Percentiles rank a stretch among this genome's conserved stretches.
Evolutionary conservation across 805 yeast species (phyloP).

Genomic region (Candida ficus): DNA sequence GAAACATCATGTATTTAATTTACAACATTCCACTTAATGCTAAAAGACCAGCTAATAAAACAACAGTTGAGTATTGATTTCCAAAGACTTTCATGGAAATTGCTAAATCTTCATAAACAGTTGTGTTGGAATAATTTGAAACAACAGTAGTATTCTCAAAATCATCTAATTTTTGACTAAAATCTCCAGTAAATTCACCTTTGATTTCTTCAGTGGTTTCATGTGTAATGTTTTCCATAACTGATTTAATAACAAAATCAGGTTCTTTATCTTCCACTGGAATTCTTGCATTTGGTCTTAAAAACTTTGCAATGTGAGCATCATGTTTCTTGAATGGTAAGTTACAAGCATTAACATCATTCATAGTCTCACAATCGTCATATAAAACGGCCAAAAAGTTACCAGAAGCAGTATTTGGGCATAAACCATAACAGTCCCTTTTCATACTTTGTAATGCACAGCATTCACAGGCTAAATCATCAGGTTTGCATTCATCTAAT

Average conservation of each 20-base stretch:
- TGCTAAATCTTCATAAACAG: constrained; percentile 5
- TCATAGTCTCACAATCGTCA: constrained; percentile 40
- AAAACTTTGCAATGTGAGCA: constrained; percentile 24
- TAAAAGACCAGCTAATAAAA: constrained; percentile 2
- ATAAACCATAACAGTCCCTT: constrained; percentile 40
- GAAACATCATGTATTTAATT: neutral
- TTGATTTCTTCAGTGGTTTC: neutral
- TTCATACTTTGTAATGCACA: constrained; percentile 48
- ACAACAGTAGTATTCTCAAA: neutral
- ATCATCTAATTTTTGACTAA: constrained; percentile 3
- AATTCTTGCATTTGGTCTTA: constrained; percentile 22
- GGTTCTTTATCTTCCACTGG: constrained; percentile 24
- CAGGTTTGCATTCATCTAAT: constrained; percentile 46
- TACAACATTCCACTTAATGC: neutral
- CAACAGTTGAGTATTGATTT: neutral
- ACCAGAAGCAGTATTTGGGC: constrained; percentile 42
- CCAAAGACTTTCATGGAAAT: neutral
- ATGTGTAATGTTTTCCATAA: constrained; percentile 14
- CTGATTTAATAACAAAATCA: constrained; percentile 19
- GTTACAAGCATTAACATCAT: constrained; percentile 46
- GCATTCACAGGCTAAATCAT: constrained; percentile 52
- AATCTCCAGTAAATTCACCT: neutral
- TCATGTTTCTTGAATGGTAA: constrained; percentile 44
- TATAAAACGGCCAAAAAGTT: constrained; percentile 41
- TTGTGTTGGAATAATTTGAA: neutral